Evolutionary conservation across 2,329 filamentous ascomycete species (phyloP).

Genomic region (Gaeumannomyces tritici): DNA sequence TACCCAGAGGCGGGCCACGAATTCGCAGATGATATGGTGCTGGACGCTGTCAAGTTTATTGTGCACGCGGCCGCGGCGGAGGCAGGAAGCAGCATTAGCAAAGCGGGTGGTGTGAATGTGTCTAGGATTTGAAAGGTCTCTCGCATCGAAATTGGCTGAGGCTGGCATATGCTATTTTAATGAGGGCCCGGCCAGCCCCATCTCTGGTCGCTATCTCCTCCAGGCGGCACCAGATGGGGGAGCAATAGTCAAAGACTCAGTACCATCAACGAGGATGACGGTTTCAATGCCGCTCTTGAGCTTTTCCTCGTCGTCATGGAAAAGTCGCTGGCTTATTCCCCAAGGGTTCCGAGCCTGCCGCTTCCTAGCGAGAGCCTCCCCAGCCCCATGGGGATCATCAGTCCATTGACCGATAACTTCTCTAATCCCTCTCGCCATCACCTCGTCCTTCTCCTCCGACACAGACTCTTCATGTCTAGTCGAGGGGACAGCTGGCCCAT

Average conservation of each 20-base stretch:
- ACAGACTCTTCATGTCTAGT: slow-evolving; percentile 8
- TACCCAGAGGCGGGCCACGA: slow-evolving; percentile 61
- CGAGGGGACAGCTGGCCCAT: background rate
- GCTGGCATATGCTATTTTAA: background rate
- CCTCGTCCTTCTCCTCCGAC: slow-evolving; percentile 22
- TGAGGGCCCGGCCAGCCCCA: too few relatives aligned
- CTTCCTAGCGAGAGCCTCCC: slow-evolving; percentile 34
- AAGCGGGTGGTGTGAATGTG: slow-evolving; percentile 9
- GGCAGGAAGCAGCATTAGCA: slow-evolving; percentile 10
- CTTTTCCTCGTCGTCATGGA: slow-evolving; percentile 23
- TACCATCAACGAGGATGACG: slow-evolving; percentile 17
- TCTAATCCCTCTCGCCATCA: slow-evolving; percentile 28
- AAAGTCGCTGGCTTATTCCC: slow-evolving; percentile 32
- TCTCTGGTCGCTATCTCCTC: background rate
- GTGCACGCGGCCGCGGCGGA: slow-evolving; percentile 30
- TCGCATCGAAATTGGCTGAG: background rate
- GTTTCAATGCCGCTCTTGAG: slow-evolving; percentile 27
- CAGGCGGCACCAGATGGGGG: slow-evolving; percentile 18
- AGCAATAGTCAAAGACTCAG: slow-evolving; percentile 25
- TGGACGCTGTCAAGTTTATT: slow-evolving; percentile 56
- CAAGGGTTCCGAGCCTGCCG: slow-evolving; percentile 40
- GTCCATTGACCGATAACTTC: slow-evolving; percentile 38
- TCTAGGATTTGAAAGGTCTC: slow-evolving; percentile 17
- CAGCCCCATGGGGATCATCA: slow-evolving; percentile 41
- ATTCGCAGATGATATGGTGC: slow-evolving; percentile 59